Evolutionary conservation across 176 grass and related monocot genomes (phyloP).

Genomic region (Poa pratensis): DNA sequence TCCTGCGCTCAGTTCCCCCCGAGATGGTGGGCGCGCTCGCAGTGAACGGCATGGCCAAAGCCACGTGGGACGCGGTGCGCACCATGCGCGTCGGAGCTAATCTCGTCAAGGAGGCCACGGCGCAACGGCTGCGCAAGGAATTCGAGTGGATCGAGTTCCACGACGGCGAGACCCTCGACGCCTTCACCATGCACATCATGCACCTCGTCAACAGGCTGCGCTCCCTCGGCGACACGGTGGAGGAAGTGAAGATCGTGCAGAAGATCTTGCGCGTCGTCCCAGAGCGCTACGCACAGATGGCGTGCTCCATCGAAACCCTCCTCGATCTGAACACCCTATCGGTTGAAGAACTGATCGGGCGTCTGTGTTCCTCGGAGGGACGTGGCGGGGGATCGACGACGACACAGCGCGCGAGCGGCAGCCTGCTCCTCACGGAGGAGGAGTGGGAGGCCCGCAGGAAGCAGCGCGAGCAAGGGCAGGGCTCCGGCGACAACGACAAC

Average conservation of each 20-base stretch:
- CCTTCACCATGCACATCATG: background rate
- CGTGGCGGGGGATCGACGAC: background rate
- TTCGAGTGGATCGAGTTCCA: background rate
- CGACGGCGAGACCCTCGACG: background rate
- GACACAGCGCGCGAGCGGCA: background rate
- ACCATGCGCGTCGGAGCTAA: background rate
- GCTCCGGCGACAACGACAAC: background rate
- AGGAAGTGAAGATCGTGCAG: background rate
- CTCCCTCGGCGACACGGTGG: background rate
- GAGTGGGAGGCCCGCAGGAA: background rate
- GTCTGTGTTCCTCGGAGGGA: background rate
- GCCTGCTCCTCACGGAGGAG: background rate
- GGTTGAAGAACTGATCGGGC: background rate
- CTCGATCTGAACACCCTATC: background rate
- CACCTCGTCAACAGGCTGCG: background rate
- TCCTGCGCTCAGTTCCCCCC: background rate
- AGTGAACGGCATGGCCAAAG: background rate
- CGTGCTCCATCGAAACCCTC: background rate
- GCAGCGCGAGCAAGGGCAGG: background rate
- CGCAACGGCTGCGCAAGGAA: background rate
- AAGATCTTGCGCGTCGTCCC: background rate
- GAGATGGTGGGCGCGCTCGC: background rate
- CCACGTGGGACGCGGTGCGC: background rate
- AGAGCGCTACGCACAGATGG: background rate
- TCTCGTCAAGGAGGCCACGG: background rate